Conservation (phyloP, 2,329 filamentous ascomycete species). For the Tricladium varicosporioides region DNA sequence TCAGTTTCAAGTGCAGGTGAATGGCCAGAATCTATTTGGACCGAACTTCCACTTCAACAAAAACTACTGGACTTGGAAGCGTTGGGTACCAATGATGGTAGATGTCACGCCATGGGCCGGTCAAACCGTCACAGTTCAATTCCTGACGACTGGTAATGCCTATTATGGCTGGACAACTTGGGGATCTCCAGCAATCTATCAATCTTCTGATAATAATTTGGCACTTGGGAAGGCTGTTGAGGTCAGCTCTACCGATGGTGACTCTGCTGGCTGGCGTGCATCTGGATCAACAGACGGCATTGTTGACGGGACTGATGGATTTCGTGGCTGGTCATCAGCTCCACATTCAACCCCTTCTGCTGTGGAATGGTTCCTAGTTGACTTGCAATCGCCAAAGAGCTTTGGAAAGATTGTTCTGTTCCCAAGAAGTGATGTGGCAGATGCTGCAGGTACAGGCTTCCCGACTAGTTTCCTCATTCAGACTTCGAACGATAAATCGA, state of each 20-base stretch:
- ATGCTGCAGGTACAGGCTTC: conserved; percentile 12
- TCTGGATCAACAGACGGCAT: conserved; percentile 9
- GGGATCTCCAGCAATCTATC: conserved; percentile 16
- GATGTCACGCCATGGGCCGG: conserved; percentile 18
- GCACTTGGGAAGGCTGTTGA: conserved; percentile 7
- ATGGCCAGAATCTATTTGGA: conserved; percentile 13
- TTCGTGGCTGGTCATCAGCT: conserved; percentile 15
- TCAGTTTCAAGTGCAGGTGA: conserved; percentile 13
- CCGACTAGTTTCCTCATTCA: conserved; percentile 17
- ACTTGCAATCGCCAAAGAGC: conserved; percentile 5
- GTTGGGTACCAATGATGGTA: conserved; percentile 16
- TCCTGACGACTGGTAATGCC: conserved; percentile 12
- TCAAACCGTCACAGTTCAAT: conserved; percentile 6
- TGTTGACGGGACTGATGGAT: conserved; percentile 1
- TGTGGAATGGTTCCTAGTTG: conserved; percentile 12
- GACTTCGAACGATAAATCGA: conserved; percentile 5
- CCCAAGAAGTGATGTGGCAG: conserved; percentile 13
- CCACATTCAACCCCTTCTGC: conserved; percentile 7
- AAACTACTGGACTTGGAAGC: conserved; percentile 18
- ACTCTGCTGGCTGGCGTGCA: background rate
- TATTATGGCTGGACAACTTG: conserved; percentile 17
- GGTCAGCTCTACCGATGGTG: conserved; percentile 12
- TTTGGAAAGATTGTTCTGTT: conserved; percentile 17
- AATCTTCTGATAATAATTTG: conserved; percentile 9
- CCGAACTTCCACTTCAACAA: conserved; percentile 9